Evolutionary conservation across 2,329 filamentous ascomycete genomes (phyloP).

Genomic region (Aureobasidium mangrovei): DNA sequence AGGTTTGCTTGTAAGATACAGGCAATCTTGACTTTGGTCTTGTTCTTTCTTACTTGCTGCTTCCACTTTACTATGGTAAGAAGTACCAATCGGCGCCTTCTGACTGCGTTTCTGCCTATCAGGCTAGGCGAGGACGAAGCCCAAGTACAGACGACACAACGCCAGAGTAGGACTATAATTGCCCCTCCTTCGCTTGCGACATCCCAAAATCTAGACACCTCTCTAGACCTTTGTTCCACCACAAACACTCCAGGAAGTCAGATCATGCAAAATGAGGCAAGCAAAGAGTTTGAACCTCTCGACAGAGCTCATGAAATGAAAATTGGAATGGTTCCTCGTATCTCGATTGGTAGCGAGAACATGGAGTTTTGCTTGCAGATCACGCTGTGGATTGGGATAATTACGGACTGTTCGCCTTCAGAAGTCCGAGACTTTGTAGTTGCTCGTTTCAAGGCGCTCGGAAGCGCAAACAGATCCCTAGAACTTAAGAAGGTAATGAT

Average conservation of each 20-base stretch:
- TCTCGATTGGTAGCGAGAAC: neutral
- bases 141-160: neutral
- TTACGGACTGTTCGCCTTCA: neutral
- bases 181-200: neutral
- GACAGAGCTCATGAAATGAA: neutral
- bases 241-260: neutral
- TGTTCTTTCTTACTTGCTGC: neutral
- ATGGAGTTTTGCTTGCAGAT: neutral
- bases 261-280: neutral
- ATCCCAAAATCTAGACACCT: neutral
- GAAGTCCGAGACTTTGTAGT: neutral
- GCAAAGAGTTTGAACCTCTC: neutral
- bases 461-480: neutral
- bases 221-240: neutral
- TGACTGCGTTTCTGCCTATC: neutral
- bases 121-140: neutral
- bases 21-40: neutral
- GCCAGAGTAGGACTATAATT: neutral
- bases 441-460: neutral
- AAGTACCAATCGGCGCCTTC: neutral
- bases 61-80: neutral
- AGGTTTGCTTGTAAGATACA: neutral
- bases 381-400: neutral
- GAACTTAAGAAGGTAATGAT: too few relatives aligned
- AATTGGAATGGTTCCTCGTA: neutral